A percentile compares a stretch with the other conserved stretches of the same genome.
Conservation (phyloP, 2,329 filamentous ascomycete species). For the Cytospora chrysosperma region DNA sequence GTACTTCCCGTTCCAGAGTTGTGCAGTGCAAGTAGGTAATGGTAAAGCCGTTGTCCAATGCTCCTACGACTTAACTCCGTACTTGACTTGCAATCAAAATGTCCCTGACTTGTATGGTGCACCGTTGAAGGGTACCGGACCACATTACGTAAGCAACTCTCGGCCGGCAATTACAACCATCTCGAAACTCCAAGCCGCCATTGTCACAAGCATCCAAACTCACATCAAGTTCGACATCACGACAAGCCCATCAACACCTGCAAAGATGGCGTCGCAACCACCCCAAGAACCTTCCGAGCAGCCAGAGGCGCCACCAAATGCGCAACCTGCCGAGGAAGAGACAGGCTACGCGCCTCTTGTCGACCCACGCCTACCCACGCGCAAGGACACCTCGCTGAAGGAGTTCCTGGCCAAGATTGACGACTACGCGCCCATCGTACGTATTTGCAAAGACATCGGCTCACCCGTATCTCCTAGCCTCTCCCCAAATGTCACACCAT, state of each 20-base stretch:
- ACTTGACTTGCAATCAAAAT: not conserved
- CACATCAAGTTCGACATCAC: constrained; percentile 5
- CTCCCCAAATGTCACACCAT: not conserved
- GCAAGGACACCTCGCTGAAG: constrained; percentile 88
- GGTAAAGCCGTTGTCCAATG: not conserved
- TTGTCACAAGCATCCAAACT: constrained; percentile 1
- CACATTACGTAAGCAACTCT: constrained; percentile 12
- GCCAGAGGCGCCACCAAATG: constrained; percentile 22
- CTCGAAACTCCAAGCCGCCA: not conserved
- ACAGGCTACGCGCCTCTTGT: constrained; percentile 13
- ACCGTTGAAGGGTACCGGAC: not conserved
- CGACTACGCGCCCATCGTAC: constrained; percentile 93
- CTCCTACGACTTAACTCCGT: too few species aligned
- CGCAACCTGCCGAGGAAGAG: constrained; percentile 14
- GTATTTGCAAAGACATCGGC: constrained; percentile 35
- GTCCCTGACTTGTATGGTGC: not conserved
- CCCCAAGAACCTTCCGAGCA: constrained; percentile 28
- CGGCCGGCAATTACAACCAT: not conserved
- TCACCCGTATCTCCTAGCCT: too few species aligned
- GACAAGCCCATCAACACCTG: not conserved
- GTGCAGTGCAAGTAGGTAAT: not conserved
- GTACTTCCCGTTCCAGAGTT: not conserved
- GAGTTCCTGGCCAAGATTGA: constrained; percentile 97
- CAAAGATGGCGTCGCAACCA: constrained; percentile 28
- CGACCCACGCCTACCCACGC: constrained; percentile 61